Evolutionary conservation across 2,329 filamentous ascomycete species (phyloP).

Genomic region (Colletotrichum melonis): DNA sequence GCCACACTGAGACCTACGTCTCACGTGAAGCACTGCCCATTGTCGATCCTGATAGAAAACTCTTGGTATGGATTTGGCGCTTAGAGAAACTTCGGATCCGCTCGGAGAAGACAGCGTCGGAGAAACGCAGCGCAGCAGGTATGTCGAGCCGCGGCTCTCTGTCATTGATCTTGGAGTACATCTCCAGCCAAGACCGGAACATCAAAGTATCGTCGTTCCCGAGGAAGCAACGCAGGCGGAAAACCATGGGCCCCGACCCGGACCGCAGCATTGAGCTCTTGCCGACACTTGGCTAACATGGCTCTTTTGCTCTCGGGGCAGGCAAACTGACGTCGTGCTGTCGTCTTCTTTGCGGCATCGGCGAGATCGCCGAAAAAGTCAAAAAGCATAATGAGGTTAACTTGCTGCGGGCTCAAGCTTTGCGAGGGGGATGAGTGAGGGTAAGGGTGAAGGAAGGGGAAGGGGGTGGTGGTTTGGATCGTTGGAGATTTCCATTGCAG

Average conservation of each 20-base stretch:
- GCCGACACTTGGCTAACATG: background rate
- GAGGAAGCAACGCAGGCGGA: no score
- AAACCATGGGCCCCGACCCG: background rate
- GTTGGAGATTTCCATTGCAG: constrained; percentile 13
- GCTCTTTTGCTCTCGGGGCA: background rate
- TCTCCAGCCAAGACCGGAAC: background rate
- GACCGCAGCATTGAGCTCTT: background rate
- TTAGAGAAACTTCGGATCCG: background rate
- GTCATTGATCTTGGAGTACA: background rate
- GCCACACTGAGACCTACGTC: constrained; percentile 5
- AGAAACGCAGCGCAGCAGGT: no score
- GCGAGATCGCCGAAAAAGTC: background rate
- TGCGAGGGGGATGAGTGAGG: background rate
- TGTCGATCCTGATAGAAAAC: constrained; percentile 16
- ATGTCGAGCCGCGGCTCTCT: background rate
- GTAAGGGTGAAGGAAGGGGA: background rate
- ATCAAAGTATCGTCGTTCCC: background rate
- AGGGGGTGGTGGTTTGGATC: background rate
- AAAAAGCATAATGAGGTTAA: constrained; percentile 16
- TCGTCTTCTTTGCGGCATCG: background rate
- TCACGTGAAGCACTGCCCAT: constrained; percentile 13
- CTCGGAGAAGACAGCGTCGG: background rate
- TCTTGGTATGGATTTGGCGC: background rate
- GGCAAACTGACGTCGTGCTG: background rate
- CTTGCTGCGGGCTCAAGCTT: constrained; percentile 11